These are phyloP conservation scores for Acer saccharum DNA, from an alignment of 345 rosid species.

Conservation along the genomic window DNA sequence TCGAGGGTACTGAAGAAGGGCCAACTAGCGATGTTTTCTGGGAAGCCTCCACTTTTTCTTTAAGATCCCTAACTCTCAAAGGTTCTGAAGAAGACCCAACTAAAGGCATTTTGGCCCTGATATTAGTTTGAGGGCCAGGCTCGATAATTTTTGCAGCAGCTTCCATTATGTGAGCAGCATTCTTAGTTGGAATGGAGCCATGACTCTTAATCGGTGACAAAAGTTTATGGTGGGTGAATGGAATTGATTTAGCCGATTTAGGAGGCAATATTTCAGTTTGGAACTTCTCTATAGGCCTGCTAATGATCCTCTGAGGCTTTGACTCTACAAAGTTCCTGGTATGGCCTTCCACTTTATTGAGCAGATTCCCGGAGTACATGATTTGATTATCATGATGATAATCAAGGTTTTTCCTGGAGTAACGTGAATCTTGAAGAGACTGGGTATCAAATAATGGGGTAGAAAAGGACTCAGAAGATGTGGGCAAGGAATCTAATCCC, in stretches of 20 bases:
- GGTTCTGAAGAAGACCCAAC: conserved; percentile 70
- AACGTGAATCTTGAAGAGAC: conserved; percentile 53
- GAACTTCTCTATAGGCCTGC: conserved; percentile 85
- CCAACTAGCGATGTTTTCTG: conserved; percentile 47
- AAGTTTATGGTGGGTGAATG: conserved; percentile 84
- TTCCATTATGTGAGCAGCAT: conserved; percentile 95
- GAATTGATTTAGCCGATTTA: conserved; percentile 90
- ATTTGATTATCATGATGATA: conserved; percentile 46
- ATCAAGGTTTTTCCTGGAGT: conserved; percentile 50
- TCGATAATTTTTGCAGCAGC: conserved; percentile 88
- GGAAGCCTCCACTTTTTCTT: conserved; percentile 64
- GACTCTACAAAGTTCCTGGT: conserved; percentile 34
- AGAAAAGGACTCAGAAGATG: conserved; percentile 56
- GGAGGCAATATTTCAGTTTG: conserved; percentile 94
- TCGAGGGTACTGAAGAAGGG: conserved; percentile 38
- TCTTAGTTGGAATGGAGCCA: conserved; percentile 71
- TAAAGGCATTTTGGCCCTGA: conserved; percentile 50
- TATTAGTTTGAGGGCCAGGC: conserved; percentile 43
- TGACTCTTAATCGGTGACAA: conserved; percentile 95
- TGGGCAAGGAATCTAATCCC: conserved; percentile 91
- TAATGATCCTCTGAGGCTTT: conserved; percentile 50
- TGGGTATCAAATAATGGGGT: conserved; percentile 61
- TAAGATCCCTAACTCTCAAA: conserved; percentile 61
- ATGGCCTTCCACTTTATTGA: conserved; percentile 43
- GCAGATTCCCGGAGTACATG: conserved; percentile 57